A percentile compares a stretch with the other conserved stretches of the same genome.
Evolutionary conservation across 2,329 filamentous ascomycete genomes (phyloP).

Genomic region (Monosporascus sp.): DNA sequence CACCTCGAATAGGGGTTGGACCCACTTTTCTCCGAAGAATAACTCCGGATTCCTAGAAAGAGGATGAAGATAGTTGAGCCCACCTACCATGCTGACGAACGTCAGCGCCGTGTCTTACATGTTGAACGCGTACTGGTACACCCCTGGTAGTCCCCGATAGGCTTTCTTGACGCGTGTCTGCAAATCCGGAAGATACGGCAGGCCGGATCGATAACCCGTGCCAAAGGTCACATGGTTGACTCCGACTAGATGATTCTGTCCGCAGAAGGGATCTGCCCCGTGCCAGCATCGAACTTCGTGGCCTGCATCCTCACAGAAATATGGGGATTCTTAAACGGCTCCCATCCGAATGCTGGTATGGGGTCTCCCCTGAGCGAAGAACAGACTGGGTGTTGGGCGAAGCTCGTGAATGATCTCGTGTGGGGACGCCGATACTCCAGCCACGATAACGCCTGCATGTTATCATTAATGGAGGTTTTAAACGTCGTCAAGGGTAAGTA

Average conservation of each 20-base stretch:
- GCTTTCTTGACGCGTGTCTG: conserved; percentile 35
- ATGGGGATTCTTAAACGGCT: conserved; percentile 50
- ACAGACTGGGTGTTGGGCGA: conserved; percentile 41
- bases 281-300: conserved; percentile 29
- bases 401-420: conserved; percentile 52
- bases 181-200: conserved; percentile 47
- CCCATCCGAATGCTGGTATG: conserved; percentile 49
- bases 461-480: not conserved
- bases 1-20: too few species aligned
- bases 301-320: conserved; percentile 40
- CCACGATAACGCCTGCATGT: conserved; percentile 43
- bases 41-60: too few species aligned
- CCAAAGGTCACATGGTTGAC: conserved; percentile 56
- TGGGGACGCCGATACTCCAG: conserved; percentile 54
- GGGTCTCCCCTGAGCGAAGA: conserved; percentile 41
- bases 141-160: conserved; percentile 26
- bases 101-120: conserved; percentile 30
- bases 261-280: conserved; percentile 38
- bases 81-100: conserved; percentile 30
- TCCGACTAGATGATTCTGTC: conserved; percentile 42
- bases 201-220: conserved; percentile 54
- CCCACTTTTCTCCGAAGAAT: too few species aligned
- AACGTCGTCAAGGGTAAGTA: not conserved
- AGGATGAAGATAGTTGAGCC: not conserved
- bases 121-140: conserved; percentile 32